Percentiles rank a stretch among this genome's conserved stretches.
phyloP scores from a whole-genome alignment of 495 filamentous ascomycete species.

The Pseudevernia furfuracea region DNA sequence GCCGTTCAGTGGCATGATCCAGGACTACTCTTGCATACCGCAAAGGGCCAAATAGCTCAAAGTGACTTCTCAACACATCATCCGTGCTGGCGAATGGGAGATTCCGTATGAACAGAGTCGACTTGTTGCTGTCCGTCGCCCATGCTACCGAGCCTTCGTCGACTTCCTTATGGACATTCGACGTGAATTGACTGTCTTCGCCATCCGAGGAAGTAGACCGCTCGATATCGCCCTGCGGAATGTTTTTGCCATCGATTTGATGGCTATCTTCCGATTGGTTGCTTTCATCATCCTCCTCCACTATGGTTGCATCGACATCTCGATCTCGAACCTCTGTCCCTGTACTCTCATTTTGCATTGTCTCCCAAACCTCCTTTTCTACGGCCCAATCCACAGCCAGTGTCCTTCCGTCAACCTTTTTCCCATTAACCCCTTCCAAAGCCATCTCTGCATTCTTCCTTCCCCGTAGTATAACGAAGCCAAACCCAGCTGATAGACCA shows the following conservation, averaged over 20 bases:
- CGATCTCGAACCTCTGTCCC: conserved; percentile 28
- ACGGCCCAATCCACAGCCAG: conserved; percentile 95
- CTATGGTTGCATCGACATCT: conserved; percentile 21
- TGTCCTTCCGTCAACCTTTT: conserved; percentile 74
- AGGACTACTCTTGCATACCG: conserved; percentile 85
- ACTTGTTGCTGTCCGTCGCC: conserved; percentile 48
- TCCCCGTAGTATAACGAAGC: conserved; percentile 82
- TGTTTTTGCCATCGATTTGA: neutral
- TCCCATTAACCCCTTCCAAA: conserved; percentile 77
- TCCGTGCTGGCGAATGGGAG: conserved; percentile 81
- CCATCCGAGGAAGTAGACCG: conserved; percentile 45
- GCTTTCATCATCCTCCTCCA: conserved; percentile 29
- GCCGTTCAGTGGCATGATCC: conserved; percentile 72
- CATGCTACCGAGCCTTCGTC: conserved; percentile 4
- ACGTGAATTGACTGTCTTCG: conserved; percentile 36
- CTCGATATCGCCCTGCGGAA: conserved; percentile 30
- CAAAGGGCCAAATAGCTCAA: conserved; percentile 71
- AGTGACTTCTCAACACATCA: conserved; percentile 71
- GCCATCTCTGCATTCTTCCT: conserved; percentile 90
- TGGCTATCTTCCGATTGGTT: conserved; percentile 20
- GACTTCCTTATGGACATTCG: conserved; percentile 30
- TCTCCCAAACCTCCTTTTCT: conserved; percentile 79
- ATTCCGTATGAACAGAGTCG: conserved; percentile 89
- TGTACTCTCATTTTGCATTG: conserved; percentile 40
- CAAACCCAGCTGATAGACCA: conserved; percentile 71